Conservation (phyloP, 73 alveolate genomes). For the Tetrahymena thermophila region DNA sequence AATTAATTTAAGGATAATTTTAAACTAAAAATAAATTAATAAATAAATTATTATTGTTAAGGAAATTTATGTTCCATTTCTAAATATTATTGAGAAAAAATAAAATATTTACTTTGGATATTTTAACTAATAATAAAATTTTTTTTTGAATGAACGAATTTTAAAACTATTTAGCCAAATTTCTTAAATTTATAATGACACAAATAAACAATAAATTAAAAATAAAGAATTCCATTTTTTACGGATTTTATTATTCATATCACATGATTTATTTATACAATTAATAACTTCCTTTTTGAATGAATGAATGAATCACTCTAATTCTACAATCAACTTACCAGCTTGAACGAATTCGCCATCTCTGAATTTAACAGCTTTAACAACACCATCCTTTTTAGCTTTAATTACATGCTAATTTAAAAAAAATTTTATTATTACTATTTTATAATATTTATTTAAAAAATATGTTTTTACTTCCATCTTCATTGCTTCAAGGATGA, state of each 20-base stretch:
- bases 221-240: background rate
- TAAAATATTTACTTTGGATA: too few relatives aligned
- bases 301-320: conserved; percentile 8
- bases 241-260: background rate
- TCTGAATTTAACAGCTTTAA: conserved; percentile 50
- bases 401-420: conserved; percentile 69
- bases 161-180: too few relatives aligned
- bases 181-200: too few relatives aligned
- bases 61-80: too few relatives aligned
- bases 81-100: too few relatives aligned
- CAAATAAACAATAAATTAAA: background rate
- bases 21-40: too few relatives aligned
- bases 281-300: too few relatives aligned
- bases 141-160: too few relatives aligned
- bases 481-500: conserved; percentile 25
- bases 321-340: conserved; percentile 60
- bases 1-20: too few relatives aligned
- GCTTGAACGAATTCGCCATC: conserved; percentile 67
- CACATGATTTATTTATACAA: too few relatives aligned
- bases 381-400: conserved; percentile 61
- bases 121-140: too few relatives aligned
- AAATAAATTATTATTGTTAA: too few relatives aligned
- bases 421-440: conserved; percentile 52
- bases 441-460: background rate
- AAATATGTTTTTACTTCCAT: conserved; percentile 26